Percentiles rank a stretch among this genome's conserved stretches.
These are phyloP conservation scores for Lagenaria siceraria DNA, from an alignment of 306 rosid species.

Conservation along the genomic window DNA sequence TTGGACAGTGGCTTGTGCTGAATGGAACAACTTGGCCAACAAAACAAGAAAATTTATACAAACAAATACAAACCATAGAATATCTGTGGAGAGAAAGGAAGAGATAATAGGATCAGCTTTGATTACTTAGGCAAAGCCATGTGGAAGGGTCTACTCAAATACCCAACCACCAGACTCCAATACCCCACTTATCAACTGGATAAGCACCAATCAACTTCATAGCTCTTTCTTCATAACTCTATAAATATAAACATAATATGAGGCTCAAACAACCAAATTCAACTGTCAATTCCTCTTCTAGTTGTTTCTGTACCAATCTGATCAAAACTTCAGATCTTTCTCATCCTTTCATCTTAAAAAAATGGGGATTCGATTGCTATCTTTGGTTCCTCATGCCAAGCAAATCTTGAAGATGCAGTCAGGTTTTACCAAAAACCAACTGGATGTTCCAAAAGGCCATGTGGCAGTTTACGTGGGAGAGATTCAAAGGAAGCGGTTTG, in stretches of 20 bases:
- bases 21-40: not conserved
- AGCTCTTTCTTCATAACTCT: not conserved
- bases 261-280: not conserved
- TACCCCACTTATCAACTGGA: not conserved
- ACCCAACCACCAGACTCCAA: conserved; percentile 2
- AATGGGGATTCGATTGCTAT: not conserved
- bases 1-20: not conserved
- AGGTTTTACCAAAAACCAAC: not conserved
- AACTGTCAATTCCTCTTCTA: not conserved
- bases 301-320: not conserved
- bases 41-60: not conserved
- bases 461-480: conserved; percentile 9
- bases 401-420: not conserved
- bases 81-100: not conserved
- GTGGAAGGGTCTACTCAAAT: not conserved
- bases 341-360: not conserved
- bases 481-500: not conserved
- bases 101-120: not conserved
- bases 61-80: not conserved
- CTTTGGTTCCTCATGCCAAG: conserved; percentile 6
- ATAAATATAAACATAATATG: not conserved
- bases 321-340: not conserved
- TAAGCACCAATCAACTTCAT: not conserved
- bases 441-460: conserved; percentile 10
- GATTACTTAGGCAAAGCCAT: not conserved